Conservation (phyloP, 176 grass and related monocot genomes). For the Carex scoparia region DNA sequence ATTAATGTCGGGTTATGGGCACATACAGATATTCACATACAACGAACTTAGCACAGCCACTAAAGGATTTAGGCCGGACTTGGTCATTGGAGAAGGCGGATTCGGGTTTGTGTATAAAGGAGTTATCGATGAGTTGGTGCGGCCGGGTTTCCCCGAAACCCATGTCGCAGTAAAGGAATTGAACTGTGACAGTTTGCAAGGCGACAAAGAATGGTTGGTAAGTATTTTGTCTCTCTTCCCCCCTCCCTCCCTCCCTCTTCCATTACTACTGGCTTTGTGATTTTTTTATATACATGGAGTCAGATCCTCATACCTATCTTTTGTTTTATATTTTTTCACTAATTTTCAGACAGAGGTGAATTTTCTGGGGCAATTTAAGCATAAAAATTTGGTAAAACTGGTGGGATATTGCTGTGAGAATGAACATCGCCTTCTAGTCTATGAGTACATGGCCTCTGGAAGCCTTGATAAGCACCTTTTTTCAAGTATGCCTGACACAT, state of each 20-base stretch:
- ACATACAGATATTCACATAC: slow-evolving; percentile 51
- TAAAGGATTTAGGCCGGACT: slow-evolving; percentile 36
- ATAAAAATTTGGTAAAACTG: slow-evolving; percentile 59
- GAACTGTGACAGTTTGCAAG: slow-evolving; percentile 61
- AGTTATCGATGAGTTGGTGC: slow-evolving; percentile 6
- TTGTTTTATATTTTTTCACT: not conserved
- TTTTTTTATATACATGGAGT: not conserved
- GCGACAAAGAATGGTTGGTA: slow-evolving; percentile 85
- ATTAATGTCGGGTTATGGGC: slow-evolving; percentile 45
- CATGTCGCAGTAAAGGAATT: slow-evolving; percentile 65
- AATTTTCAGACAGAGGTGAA: slow-evolving; percentile 63
- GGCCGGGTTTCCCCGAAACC: slow-evolving; percentile 16
- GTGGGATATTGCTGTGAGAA: slow-evolving; percentile 84
- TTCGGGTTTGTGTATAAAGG: slow-evolving; percentile 76
- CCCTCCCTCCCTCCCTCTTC: not conserved
- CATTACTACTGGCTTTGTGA: not conserved
- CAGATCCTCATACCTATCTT: not conserved
- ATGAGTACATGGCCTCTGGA: slow-evolving; percentile 75
- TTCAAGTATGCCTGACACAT: slow-evolving; percentile 28
- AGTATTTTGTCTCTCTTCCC: not conserved
- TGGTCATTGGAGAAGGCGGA: slow-evolving; percentile 68
- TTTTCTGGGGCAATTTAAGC: slow-evolving; percentile 58
- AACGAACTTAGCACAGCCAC: slow-evolving; percentile 48
- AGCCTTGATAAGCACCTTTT: slow-evolving; percentile 84
- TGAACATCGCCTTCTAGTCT: slow-evolving; percentile 68